Evolutionary conservation across 129 eudicot species (phyloP), one percentile per base, ranked within the genome.

Genomic region (Centaurea solstitialis): DNA sequence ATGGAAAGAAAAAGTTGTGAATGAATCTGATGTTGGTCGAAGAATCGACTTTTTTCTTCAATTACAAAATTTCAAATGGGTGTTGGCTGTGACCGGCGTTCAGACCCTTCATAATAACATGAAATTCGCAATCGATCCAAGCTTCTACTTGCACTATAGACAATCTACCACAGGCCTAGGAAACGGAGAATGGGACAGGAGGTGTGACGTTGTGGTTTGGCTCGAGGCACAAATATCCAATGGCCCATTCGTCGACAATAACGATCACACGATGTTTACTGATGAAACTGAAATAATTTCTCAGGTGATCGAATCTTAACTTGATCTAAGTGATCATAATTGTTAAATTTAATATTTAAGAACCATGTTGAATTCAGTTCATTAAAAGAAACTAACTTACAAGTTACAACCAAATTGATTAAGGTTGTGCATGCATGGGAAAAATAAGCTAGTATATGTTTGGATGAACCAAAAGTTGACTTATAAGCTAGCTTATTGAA

Each of bases 1-100:
- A 70, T 70, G 76, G 76, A 40, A 40, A 24, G 76, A 72, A 43
- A 41, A 72, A 23, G 64, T 41, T 72, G 21, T n/a, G 2, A 72
- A 26, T 39, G 38, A 73, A 23, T 23, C 71, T 67, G 9, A 12
- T 26, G 71, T 28, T 22, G 38, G 28, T 23, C 38, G 71, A 12
- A 73, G 76, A 73, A 41, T 22, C 4, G 65, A 73, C 12, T 41
- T 41, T 23, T 73, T 73, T 43, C 64, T 73, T 23, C 76, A 73
- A 73, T 9, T 73, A 45, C 64, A 73, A 1, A 43, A 73, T 9
- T 41, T 22, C 18, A 59, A 21, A 2, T 73, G 76, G 64, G 21
- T 73, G 47, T 43, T 73, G 37, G 76, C 22, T 13, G 76, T 73
- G 38, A 24, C 24, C 43, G 76, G 76, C 24, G 20, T 21, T 9